Conservation (phyloP, 148 eudicot genomes). For the Cornus suecica region DNA sequence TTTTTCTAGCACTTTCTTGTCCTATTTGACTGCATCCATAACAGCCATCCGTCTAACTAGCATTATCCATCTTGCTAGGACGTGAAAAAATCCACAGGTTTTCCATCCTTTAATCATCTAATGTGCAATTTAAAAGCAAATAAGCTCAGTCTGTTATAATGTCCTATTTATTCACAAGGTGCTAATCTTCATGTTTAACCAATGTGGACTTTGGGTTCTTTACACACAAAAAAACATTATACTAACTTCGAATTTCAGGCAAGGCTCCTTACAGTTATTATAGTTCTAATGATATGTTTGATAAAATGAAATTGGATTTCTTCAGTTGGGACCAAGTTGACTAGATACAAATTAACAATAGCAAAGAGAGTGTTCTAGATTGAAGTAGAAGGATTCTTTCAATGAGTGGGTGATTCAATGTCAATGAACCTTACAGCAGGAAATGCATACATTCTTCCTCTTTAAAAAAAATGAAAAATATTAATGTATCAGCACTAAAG, state of each 20-base stretch:
- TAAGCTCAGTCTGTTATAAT: not conserved
- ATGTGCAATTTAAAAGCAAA: not conserved
- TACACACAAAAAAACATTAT: not conserved
- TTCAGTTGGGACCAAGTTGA: too few relatives aligned
- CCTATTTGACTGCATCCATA: not conserved
- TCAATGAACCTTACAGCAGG: too few relatives aligned
- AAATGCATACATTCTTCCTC: too few relatives aligned
- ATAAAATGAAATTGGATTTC: too few relatives aligned
- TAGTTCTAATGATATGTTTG: too few relatives aligned
- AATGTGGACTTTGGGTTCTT: not conserved
- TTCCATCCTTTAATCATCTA: not conserved
- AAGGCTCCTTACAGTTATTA: too few relatives aligned
- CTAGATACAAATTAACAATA: too few relatives aligned
- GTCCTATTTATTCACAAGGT: not conserved
- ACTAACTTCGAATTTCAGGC: not conserved
- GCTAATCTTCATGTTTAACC: not conserved
- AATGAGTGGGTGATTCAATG: too few relatives aligned
- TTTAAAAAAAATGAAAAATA: too few relatives aligned
- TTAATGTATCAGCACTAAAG: too few relatives aligned
- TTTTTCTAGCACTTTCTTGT: conserved; percentile 4
- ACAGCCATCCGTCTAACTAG: not conserved
- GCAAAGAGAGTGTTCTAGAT: too few relatives aligned
- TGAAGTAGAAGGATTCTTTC: too few relatives aligned
- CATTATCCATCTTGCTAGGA: not conserved
- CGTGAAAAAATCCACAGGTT: not conserved